phyloP scores from a whole-genome alignment of 2,329 filamentous ascomycete genomes.

The Scedosporium aurantiacum region DNA sequence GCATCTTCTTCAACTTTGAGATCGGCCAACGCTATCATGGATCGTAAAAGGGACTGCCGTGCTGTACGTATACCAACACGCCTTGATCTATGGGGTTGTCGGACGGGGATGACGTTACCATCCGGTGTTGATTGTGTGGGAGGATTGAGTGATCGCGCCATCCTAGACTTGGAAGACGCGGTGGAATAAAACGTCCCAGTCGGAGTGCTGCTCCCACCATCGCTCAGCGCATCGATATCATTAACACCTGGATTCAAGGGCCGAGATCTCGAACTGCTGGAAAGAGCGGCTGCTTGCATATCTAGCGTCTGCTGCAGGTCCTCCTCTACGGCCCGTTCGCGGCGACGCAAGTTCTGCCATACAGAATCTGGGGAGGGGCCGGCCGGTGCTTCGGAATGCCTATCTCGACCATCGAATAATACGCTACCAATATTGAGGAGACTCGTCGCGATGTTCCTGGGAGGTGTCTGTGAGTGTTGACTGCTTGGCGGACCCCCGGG shows the following conservation, averaged over 20 bases:
- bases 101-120: conserved; percentile 47
- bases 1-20: conserved; percentile 60
- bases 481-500: conserved; percentile 7
- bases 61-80: conserved; percentile 49
- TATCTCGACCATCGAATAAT: conserved; percentile 23
- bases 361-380: conserved; percentile 28
- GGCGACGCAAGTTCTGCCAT: conserved; percentile 35
- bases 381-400: conserved; percentile 12
- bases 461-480: neutral
- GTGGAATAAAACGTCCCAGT: conserved; percentile 28
- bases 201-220: conserved; percentile 28
- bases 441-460: conserved; percentile 9
- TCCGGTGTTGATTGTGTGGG: conserved; percentile 25
- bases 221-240: conserved; percentile 22
- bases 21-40: conserved; percentile 52
- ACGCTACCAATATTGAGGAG: conserved; percentile 19
- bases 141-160: conserved; percentile 30
- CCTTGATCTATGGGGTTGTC: conserved; percentile 38
- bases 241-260: conserved; percentile 3
- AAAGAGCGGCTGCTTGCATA: conserved; percentile 30
- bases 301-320: conserved; percentile 39
- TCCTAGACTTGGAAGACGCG: conserved; percentile 26
- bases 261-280: neutral
- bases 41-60: conserved; percentile 51
- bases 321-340: conserved; percentile 32